phyloP scores from a whole-genome alignment of 129 eudicot genomes.

The Lonicera japonica region DNA sequence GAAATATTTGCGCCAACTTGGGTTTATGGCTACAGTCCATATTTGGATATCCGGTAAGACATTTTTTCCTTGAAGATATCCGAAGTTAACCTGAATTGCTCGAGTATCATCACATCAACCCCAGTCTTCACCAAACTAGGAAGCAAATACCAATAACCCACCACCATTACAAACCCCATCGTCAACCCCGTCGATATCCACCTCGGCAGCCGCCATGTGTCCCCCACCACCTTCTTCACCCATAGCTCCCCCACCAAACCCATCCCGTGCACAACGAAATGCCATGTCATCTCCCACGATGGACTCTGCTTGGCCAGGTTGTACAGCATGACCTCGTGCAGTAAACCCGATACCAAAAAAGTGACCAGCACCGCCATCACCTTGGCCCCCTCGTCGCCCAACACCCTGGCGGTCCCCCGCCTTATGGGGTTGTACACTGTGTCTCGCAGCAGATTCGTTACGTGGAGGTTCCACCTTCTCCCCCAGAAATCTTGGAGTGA shows the following conservation, averaged over 20 bases:
- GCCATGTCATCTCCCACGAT: slow-evolving; percentile 56
- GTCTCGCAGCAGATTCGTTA: slow-evolving; percentile 38
- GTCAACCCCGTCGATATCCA: slow-evolving; percentile 41
- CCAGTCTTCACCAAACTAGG: slow-evolving; percentile 44
- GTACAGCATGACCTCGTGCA: slow-evolving; percentile 60
- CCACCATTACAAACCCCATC: slow-evolving; percentile 46
- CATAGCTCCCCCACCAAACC: slow-evolving; percentile 33
- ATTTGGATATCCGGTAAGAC: not conserved
- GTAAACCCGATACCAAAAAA: slow-evolving; percentile 53
- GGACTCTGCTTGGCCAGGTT: slow-evolving; percentile 42
- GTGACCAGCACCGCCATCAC: slow-evolving; percentile 31
- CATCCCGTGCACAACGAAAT: slow-evolving; percentile 54
- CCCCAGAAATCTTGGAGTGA: slow-evolving; percentile 81
- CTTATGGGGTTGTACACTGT: slow-evolving; percentile 49
- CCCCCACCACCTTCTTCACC: slow-evolving; percentile 27
- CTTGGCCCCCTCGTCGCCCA: slow-evolving; percentile 22
- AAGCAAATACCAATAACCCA: slow-evolving; percentile 52
- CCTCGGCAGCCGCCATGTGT: slow-evolving; percentile 31
- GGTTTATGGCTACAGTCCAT: too few species aligned
- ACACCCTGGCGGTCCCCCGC: not conserved
- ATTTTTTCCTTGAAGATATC: not conserved
- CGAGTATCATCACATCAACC: slow-evolving; percentile 36
- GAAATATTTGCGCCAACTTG: too few species aligned
- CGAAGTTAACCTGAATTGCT: slow-evolving; percentile 20
- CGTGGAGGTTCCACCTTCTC: slow-evolving; percentile 68